Conservation (phyloP, 495 filamentous ascomycete genomes). For the Xylaria venustula region DNA sequence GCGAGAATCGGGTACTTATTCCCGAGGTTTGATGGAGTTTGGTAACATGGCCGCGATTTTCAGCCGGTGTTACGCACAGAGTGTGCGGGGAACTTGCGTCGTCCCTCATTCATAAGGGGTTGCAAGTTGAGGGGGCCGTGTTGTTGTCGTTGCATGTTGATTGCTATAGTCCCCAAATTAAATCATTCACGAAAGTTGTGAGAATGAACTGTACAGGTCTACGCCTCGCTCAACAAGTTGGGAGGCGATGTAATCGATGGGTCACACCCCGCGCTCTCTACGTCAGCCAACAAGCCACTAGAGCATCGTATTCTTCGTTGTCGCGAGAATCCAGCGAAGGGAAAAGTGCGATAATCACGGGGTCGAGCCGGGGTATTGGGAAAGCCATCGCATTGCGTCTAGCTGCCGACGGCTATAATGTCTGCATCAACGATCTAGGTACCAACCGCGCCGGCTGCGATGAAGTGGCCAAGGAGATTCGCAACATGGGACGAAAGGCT, state of each 20-base stretch:
- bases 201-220: constrained; percentile 5
- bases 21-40: no score
- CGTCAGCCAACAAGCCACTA: neutral
- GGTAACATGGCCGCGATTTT: no score
- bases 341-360: constrained; percentile 56
- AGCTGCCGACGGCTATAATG: constrained; percentile 57
- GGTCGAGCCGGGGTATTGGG: constrained; percentile 57
- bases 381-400: constrained; percentile 60
- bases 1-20: no score
- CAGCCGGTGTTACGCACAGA: no score
- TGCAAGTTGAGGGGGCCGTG: no score
- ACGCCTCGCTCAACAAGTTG: neutral
- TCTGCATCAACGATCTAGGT: constrained; percentile 61
- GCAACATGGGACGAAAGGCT: constrained; percentile 41
- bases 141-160: no score
- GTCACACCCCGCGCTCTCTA: neutral
- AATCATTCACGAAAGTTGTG: no score
- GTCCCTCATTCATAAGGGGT: no score
- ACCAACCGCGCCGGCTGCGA: constrained; percentile 44
- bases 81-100: no score
- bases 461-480: constrained; percentile 50
- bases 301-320: constrained; percentile 8
- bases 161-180: neutral
- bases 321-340: neutral
- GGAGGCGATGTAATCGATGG: neutral